Evolutionary conservation across 306 rosid genomes (phyloP), one percentile per base, ranked within the genome.

Genomic region (Vigna mungo): DNA sequence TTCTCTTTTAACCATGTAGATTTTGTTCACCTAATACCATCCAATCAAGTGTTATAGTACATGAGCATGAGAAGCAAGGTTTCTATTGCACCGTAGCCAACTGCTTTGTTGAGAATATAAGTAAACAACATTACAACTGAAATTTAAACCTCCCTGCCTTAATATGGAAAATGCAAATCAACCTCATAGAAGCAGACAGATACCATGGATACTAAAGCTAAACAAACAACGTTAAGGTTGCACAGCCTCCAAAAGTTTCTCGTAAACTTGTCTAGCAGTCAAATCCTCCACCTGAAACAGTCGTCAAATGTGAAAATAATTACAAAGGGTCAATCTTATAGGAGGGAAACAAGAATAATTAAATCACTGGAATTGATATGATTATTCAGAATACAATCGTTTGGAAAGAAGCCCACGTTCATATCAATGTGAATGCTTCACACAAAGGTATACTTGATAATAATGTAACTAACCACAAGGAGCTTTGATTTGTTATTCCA

Each of bases 401-500:
- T 13, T 20, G 47, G 20, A 66, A 74, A 68, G 54, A 37, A 3
- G 39, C 20, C 47, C 25, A 56, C 63, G 25, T 70, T 17, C 47
- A 75, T 67, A 55, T 20, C 10, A 43, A 60, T 34, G 20, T 39
- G 53, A 32, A 63, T 44, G 66, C 48, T 72, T 44, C 21, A 20
- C 21, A 20, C 21, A 1, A 20, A 20, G 66, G 15, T 3, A 60
- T 27, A 32, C 1, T 67, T 32, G 74, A 60, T 54, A 52, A 60
- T 71, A 7, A 55, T 76, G 52, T 34, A 53, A 84, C 98, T 89
- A 25, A 95, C 98, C 92, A 92, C 98, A 76, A 95, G 97, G 55
- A 95, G 98, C 80, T 95, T 95, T 10, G 98, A 95, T 81, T 95
- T 95, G 85, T 95, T 95, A 86, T 95, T 95, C 98, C 98, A 95